phyloP scores from a whole-genome alignment of 257 asterid species.

The Rauvolfia tetraphylla region DNA sequence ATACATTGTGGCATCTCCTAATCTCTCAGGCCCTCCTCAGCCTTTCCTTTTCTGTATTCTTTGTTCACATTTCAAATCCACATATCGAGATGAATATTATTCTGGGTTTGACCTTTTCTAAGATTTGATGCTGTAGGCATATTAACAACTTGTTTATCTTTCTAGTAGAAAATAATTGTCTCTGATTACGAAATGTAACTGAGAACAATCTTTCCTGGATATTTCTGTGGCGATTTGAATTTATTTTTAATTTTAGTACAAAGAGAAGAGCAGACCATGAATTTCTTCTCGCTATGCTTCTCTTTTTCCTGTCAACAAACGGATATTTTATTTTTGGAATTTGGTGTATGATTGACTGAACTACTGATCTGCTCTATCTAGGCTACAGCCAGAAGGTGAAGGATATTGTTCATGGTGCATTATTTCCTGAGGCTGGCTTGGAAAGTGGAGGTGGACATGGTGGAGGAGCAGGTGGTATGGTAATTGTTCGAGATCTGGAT shows the following conservation, averaged over 20 bases:
- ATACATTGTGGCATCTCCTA: background rate
- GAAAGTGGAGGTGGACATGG: slow-evolving; percentile 73
- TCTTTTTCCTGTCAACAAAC: background rate
- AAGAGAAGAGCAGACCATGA: background rate
- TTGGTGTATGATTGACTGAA: slow-evolving; percentile 2
- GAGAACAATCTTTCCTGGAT: background rate
- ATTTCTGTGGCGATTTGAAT: background rate
- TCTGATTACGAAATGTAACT: background rate
- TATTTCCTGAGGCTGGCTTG: slow-evolving; percentile 85
- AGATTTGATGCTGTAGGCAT: background rate
- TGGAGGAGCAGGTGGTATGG: slow-evolving; percentile 94
- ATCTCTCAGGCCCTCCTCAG: background rate
- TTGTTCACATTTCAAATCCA: background rate
- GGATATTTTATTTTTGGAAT: background rate
- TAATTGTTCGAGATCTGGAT: slow-evolving; percentile 89
- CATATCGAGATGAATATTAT: background rate
- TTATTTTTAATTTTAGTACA: background rate
- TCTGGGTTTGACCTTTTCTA: background rate
- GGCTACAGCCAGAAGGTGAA: slow-evolving; percentile 76
- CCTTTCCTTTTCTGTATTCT: background rate
- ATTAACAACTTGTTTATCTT: background rate
- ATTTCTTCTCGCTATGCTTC: background rate
- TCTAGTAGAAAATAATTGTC: background rate
- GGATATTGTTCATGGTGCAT: slow-evolving; percentile 76
- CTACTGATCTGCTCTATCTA: slow-evolving; percentile 20